These are phyloP conservation scores for Gonium pectorale DNA, from an alignment of 139 green algal species.

Conservation along the genomic window DNA sequence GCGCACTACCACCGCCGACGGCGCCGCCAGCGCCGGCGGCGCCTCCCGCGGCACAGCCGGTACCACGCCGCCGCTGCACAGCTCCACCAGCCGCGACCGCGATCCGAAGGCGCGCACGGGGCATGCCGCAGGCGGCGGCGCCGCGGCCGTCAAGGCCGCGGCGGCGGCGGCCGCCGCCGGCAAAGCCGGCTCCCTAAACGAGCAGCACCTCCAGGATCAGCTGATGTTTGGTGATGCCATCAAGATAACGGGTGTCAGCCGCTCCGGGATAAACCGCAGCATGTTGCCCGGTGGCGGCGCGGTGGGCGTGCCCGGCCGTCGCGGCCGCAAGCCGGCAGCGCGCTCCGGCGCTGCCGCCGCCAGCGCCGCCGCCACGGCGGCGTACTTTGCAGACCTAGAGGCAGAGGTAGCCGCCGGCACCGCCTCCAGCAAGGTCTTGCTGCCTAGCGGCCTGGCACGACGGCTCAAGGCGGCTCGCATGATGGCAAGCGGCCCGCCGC, in stretches of 20 bases:
- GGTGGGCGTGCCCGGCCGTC: conserved; percentile 27
- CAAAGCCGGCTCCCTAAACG: neutral
- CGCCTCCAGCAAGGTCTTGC: neutral
- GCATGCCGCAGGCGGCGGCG: conserved; percentile 12
- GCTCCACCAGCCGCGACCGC: neutral
- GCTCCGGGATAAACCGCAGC: too few relatives aligned
- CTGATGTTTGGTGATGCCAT: neutral
- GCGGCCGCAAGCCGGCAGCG: neutral
- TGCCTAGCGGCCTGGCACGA: conserved; percentile 26
- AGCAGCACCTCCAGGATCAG: neutral
- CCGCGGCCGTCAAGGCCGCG: conserved; percentile 21
- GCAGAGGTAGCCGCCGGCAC: conserved; percentile 11
- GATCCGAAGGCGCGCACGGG: neutral
- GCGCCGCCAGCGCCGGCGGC: too few relatives aligned
- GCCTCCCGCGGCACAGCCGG: too few relatives aligned
- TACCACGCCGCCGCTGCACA: neutral
- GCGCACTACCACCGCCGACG: too few relatives aligned
- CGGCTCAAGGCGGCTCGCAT: conserved; percentile 21
- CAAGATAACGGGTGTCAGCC: conserved; percentile 6
- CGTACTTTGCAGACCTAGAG: conserved; percentile 28
- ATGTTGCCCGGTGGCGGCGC: neutral
- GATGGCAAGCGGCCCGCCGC: conserved; percentile 30
- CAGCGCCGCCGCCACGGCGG: conserved; percentile 11
- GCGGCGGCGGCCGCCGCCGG: neutral
- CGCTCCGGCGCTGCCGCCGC: neutral